These are phyloP conservation scores for Hymenoscyphus fraxineus DNA, from an alignment of 2,329 filamentous ascomycete genomes.

Conservation along the genomic window DNA sequence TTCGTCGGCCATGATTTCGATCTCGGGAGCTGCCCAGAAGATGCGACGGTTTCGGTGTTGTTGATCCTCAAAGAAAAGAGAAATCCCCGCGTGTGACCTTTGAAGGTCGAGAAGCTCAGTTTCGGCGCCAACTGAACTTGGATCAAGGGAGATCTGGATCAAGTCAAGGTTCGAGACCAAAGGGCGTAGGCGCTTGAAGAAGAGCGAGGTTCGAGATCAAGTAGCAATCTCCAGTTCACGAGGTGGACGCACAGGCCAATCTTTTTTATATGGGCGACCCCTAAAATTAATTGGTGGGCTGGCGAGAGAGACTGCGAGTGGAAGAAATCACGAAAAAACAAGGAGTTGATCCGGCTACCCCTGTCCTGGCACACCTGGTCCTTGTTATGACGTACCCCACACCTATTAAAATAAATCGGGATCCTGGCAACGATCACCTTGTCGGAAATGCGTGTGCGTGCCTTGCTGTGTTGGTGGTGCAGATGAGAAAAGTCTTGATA, in stretches of 20 bases:
- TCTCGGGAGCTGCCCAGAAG: not conserved
- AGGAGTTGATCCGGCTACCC: constrained; percentile 1
- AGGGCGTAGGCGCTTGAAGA: not conserved
- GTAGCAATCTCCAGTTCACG: not conserved
- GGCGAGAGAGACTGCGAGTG: not conserved
- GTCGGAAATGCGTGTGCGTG: not conserved
- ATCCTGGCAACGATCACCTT: not conserved
- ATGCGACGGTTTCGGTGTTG: not conserved
- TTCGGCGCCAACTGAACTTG: not conserved
- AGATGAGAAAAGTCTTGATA: not conserved
- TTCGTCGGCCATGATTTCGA: constrained; percentile 11
- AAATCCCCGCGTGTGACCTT: not conserved
- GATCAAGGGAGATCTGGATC: not conserved
- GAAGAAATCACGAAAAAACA: constrained; percentile 7
- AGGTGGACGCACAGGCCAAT: not conserved
- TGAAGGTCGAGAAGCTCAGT: not conserved
- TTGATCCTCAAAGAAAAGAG: not conserved
- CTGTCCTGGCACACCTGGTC: not conserved
- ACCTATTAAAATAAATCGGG: not conserved
- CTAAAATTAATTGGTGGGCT: not conserved
- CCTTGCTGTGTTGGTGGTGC: not conserved
- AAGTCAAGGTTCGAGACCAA: too few species aligned
- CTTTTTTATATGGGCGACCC: not conserved
- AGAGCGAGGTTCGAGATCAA: not conserved
- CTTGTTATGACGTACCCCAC: not conserved